A percentile compares a stretch with the other conserved stretches of the same genome.
These are phyloP conservation scores for Lactarius hengduanensis DNA, from an alignment of 768 basidiomycete species.

Conservation along the genomic window DNA sequence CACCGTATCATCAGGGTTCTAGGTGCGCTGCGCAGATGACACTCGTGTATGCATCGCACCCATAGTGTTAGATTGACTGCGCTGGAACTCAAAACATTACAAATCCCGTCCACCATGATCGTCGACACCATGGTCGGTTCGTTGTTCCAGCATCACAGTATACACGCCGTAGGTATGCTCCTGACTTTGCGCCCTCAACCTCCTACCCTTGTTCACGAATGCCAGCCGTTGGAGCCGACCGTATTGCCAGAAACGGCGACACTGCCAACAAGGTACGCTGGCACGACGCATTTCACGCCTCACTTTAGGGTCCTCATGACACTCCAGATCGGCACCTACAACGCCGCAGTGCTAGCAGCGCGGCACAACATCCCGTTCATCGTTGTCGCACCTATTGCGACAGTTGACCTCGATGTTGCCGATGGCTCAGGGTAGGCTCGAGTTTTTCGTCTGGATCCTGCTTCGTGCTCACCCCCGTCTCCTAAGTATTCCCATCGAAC, in stretches of 20 bases:
- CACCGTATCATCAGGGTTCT: constrained; percentile 93
- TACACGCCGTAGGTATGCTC: constrained; percentile 73
- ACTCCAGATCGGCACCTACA: constrained; percentile 83
- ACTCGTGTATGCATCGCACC: neutral
- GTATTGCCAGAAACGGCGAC: constrained; percentile 91
- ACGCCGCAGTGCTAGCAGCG: constrained; percentile 88
- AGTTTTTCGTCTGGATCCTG: constrained; percentile 11
- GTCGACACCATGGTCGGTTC: constrained; percentile 99
- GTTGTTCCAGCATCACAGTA: constrained; percentile 80
- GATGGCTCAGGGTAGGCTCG: constrained; percentile 58
- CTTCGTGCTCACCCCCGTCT: neutral
- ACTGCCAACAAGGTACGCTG: constrained; percentile 85
- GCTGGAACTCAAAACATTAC: constrained; percentile 79
- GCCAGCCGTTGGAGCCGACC: constrained; percentile 82
- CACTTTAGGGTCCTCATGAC: neutral
- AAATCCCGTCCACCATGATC: constrained; percentile 88
- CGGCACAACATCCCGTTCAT: constrained; percentile 88
- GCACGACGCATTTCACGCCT: neutral
- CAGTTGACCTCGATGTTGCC: constrained; percentile 77
- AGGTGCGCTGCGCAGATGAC: constrained; percentile 42
- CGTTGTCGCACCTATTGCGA: constrained; percentile 90
- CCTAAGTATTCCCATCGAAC: constrained; percentile 84
- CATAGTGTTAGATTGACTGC: constrained; percentile 68
- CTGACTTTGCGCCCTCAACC: neutral
- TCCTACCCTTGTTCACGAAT: neutral